Evolutionary conservation across 1,139 yeast species (phyloP), one percentile per base, ranked within the genome.

Genomic region (Keqinozyma sinolaborantium): DNA sequence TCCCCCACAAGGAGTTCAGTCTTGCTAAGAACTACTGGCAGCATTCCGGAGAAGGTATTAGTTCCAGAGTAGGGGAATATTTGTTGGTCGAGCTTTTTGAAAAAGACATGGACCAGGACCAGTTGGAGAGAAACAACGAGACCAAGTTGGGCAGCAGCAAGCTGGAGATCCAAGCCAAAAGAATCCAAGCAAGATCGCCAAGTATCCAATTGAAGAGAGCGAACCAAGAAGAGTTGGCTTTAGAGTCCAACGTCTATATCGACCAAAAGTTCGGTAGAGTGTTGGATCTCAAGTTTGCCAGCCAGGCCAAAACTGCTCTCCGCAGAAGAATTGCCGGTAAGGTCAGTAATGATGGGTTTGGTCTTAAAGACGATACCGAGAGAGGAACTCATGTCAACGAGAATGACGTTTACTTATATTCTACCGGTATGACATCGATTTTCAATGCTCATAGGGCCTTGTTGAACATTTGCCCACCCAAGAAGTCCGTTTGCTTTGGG

Each of bases 261-360:
- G 97, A 92, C 53, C 95, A 87, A 50, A 76, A 95, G 48, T 90
- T 77, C 54, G 97, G 97, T 9, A 74, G 97, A 47, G 87, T 87
- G 35, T 65, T 92, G 42, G 95, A 88, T 55, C 66, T 87, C 36
- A 73, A 81, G 34, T 81, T 80, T 52, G 86, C 87, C 2, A 66
- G 70, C 13, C 83, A 79, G 37, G 95, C 97, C 14, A 87, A 85
- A 51, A 50, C 54, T 6, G 83, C 95, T 3, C 69, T 92, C 43
- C 73, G 78, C 48, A 73, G 81, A 48, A 70, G 98, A 48, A 83
- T 92, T 36, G 77, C 90, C 10, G 82, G 84, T 11, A 79, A 79
- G 26, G 31, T 44, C 36, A 18, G 21, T 18, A 18, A 18, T 18
- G 21, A 18, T 10, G 21, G 21, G 21, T 18, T 18, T 18, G 21